These are phyloP conservation scores for Chlorencoelia australis DNA, from an alignment of 2,329 filamentous ascomycete species.

Conservation along the genomic window DNA sequence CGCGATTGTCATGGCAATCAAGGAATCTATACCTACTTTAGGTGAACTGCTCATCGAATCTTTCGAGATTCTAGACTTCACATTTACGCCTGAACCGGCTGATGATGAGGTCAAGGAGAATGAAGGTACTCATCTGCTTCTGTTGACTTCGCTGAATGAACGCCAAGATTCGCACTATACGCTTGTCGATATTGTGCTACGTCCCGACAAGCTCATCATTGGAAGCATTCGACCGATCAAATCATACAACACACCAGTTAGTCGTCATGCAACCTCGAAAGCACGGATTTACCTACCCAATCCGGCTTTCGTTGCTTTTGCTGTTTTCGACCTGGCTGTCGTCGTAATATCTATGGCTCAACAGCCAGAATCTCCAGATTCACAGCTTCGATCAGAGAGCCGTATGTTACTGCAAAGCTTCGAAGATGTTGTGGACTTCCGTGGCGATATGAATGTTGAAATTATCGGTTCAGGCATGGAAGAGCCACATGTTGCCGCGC, in stretches of 20 bases:
- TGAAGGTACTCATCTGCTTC: slow-evolving; percentile 44
- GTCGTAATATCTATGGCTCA: slow-evolving; percentile 65
- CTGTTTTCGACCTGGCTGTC: slow-evolving; percentile 70
- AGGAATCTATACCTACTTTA: slow-evolving; percentile 40
- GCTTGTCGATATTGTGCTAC: slow-evolving; percentile 61
- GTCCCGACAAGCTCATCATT: slow-evolving; percentile 42
- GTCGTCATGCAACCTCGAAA: slow-evolving; percentile 30
- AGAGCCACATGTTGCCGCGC: slow-evolving; percentile 36
- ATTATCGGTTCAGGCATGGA: slow-evolving; percentile 55
- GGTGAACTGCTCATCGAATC: slow-evolving; percentile 43
- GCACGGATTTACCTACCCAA: slow-evolving; percentile 69
- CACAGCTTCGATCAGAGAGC: slow-evolving; percentile 61
- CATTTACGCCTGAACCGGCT: slow-evolving; percentile 50
- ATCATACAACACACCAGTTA: slow-evolving; percentile 47
- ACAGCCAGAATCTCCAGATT: slow-evolving; percentile 60
- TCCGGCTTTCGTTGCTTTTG: slow-evolving; percentile 69
- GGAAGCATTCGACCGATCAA: slow-evolving; percentile 59
- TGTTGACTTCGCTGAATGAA: slow-evolving; percentile 48
- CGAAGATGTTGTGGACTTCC: slow-evolving; percentile 80
- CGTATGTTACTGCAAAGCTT: slow-evolving; percentile 57
- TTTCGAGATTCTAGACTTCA: slow-evolving; percentile 72
- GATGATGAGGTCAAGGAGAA: slow-evolving; percentile 43
- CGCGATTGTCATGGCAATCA: slow-evolving; percentile 51
- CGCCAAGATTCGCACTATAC: slow-evolving; percentile 53
- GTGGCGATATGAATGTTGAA: slow-evolving; percentile 51